Evolutionary conservation across 2,329 filamentous ascomycete species (phyloP).

Genomic region (Apiospora aurea): DNA sequence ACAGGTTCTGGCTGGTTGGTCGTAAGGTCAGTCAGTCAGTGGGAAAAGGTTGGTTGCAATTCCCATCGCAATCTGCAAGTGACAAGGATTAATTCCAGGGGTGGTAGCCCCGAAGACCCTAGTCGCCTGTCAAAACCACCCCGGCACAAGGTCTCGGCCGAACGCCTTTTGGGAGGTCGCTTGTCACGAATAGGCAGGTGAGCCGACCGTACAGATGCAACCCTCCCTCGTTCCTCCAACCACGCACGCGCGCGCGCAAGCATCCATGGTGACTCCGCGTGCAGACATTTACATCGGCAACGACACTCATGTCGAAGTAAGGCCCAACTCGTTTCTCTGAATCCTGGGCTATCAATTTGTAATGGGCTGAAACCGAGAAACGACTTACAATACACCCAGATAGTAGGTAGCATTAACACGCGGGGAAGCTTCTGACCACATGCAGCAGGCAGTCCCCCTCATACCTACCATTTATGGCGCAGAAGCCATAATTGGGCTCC

Average conservation of each 20-base stretch:
- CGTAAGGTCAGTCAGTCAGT: neutral
- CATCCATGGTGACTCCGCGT: neutral
- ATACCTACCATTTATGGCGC: too few relatives aligned
- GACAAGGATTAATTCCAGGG: neutral
- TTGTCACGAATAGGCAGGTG: neutral
- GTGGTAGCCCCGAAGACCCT: neutral
- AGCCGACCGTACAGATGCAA: neutral
- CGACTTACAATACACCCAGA: too few relatives aligned
- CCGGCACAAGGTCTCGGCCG: constrained; percentile 3
- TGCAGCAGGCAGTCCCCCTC: too few relatives aligned
- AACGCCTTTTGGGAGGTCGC: neutral
- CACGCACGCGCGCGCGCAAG: neutral
- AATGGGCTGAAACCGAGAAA: too few relatives aligned
- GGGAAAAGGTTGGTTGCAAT: neutral
- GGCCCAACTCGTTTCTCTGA: too few relatives aligned
- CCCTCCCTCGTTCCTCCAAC: neutral
- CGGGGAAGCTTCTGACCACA: too few relatives aligned
- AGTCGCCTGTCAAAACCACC: constrained; percentile 10
- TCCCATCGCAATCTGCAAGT: neutral
- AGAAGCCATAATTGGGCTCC: too few relatives aligned
- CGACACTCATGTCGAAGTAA: too few relatives aligned
- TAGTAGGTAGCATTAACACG: too few relatives aligned
- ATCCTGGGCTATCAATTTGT: too few relatives aligned
- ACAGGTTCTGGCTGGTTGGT: neutral
- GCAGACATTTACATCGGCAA: neutral